phyloP scores from a whole-genome alignment of 2,329 filamentous ascomycete genomes.

The Sordariomycetes sp. region DNA sequence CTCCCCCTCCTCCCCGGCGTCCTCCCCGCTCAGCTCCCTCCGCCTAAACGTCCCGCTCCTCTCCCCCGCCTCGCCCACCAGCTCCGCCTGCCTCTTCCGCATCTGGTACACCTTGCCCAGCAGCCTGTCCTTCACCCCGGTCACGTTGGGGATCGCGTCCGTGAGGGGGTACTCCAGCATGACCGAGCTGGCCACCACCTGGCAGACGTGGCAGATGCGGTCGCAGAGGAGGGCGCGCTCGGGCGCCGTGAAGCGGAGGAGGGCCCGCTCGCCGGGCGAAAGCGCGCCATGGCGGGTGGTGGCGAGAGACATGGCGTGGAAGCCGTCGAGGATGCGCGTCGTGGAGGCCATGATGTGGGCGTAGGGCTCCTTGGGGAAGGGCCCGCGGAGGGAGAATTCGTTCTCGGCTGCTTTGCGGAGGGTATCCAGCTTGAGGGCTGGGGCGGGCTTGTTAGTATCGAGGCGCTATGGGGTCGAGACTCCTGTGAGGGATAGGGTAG shows the following conservation, averaged over 20 bases:
- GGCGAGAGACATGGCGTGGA: conserved; percentile 92
- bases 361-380: conserved; percentile 69
- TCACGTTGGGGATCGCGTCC: conserved; percentile 76
- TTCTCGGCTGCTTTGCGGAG: conserved; percentile 63
- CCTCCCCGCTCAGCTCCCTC: not conserved
- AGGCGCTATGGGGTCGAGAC: not conserved
- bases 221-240: conserved; percentile 76
- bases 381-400: conserved; percentile 81
- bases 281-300: conserved; percentile 69
- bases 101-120: conserved; percentile 84
- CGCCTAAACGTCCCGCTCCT: not conserved
- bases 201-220: conserved; percentile 78
- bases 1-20: conserved; percentile 9
- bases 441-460: not conserved
- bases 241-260: conserved; percentile 66
- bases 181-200: conserved; percentile 82
- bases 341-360: conserved; percentile 69
- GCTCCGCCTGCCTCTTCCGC: conserved; percentile 52
- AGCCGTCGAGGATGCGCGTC: conserved; percentile 77
- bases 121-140: conserved; percentile 69
- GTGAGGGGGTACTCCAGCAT: conserved; percentile 91
- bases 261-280: conserved; percentile 68
- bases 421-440: conserved; percentile 59
- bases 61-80: conserved; percentile 14
- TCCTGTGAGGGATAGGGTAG: not conserved